These are phyloP conservation scores for Acanthamoeba royreba DNA, from an alignment of 208 protist genomes.

Conservation along the genomic window DNA sequence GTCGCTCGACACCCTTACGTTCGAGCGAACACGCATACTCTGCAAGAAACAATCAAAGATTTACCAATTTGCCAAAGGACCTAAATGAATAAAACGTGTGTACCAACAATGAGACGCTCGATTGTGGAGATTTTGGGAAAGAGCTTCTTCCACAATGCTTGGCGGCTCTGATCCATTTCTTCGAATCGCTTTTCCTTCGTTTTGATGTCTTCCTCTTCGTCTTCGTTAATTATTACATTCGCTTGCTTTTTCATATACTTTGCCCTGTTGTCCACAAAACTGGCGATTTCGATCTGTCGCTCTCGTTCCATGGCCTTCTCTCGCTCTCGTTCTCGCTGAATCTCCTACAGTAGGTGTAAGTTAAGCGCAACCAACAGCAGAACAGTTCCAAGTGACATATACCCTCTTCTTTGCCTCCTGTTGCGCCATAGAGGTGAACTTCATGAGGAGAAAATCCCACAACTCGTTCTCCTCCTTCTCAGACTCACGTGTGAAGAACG, in stretches of 20 bases:
- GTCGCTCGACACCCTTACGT: not conserved
- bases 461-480: conserved; percentile 35
- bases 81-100: not conserved
- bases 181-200: not conserved
- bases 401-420: conserved; percentile 17
- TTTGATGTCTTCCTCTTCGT: conserved; percentile 19
- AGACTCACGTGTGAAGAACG: conserved; percentile 13
- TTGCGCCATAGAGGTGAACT: conserved; percentile 34
- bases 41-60: not conserved
- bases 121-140: conserved; percentile 42
- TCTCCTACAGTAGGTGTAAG: not conserved
- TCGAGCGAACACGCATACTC: conserved; percentile 3
- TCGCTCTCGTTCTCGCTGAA: not conserved
- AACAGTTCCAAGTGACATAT: not conserved
- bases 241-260: not conserved
- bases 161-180: not conserved
- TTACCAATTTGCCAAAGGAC: not conserved
- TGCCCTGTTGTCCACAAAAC: not conserved
- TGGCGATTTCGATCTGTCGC: not conserved
- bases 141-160: conserved; percentile 23
- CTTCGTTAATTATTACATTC: not conserved
- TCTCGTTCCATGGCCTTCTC: not conserved
- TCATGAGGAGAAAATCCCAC: conserved; percentile 10
- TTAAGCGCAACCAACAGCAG: not conserved
- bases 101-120: conserved; percentile 30